Evolutionary conservation across 78 protist genomes (phyloP).

Genomic region (Monosiga brevicollis): DNA sequence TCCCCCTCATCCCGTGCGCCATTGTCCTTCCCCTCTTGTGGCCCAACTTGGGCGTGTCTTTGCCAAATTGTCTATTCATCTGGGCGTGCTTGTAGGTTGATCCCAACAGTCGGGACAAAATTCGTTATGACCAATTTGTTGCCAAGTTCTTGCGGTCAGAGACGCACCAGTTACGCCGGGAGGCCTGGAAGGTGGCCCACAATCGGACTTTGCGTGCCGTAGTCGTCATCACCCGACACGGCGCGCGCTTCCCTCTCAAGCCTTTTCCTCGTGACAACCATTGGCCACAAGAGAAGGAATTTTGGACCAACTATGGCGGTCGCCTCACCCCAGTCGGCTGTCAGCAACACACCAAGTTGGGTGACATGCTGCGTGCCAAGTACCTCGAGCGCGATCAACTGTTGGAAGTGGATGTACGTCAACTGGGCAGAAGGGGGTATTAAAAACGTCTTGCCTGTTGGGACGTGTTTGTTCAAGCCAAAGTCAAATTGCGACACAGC

Average conservation of each 20-base stretch:
- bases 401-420: no score
- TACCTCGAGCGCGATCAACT: background rate
- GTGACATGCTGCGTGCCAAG: background rate
- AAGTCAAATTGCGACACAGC: no score
- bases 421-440: no score
- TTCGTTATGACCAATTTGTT: background rate
- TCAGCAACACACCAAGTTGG: background rate
- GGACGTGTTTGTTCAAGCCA: no score
- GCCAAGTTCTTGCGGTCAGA: background rate
- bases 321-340: background rate
- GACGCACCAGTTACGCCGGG: background rate
- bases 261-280: background rate
- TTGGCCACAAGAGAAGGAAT: background rate
- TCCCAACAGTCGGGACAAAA: background rate
- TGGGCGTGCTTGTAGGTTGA: no score
- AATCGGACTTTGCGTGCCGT: background rate
- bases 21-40: no score
- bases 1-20: no score
- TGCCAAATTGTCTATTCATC: no score
- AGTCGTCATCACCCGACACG: background rate
- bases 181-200: background rate
- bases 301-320: background rate
- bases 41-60: no score
- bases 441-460: no score
- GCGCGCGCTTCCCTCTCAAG: background rate